Base-by-base conservation (phyloP, 345 rosid genomes). In the Euphorbia pulcherrima region DNA sequence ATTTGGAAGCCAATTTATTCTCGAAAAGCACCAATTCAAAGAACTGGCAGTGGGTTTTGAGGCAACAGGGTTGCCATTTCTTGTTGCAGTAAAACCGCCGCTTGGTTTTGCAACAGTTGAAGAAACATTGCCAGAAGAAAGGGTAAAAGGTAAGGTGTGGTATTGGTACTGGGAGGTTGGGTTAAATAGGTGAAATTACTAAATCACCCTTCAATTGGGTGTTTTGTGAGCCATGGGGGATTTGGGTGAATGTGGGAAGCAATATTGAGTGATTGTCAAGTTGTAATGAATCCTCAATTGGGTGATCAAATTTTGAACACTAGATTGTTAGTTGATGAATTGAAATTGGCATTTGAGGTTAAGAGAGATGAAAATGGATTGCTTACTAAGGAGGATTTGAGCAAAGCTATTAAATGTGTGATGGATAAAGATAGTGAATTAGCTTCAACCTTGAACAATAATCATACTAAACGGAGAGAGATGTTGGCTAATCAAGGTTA, bases 241-340 rank as follows among this genome's bases (percentile, higher is more conserved):
- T 87, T 78, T 51, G 86, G 92, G 8, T 85, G 90, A 0, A 83
- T 85, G 92, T 89, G 88, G 90, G 96, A 89, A 62, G 75, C 90
- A 3, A 73, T 89, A 60, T 57, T 81, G 80, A 75, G 82, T 48
- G 79, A 85, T 40, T 85, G 90, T 65, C 92, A 87, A 66, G 74
- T 85, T 8, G 90, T 85, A 54, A 53, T 81, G 71, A 79, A 82
- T 14, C 92, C 95, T 0, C 83, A 83, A 33, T 62, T 80, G 54
- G 84, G 83, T 12, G 92, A 89, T 63, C 92, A 86, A 17, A 83
- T 89, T 20, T 63, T 89, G 75, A 82, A 85, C 73, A 75, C 90
- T 0, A 82, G 83, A 71, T 40, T 89, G 14, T 44, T 87, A 84
- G 73, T 76, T 1, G 75, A 80, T 26, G 89, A 88, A 68, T 69